A percentile compares a stretch with the other conserved stretches of the same genome.
phyloP scores from a whole-genome alignment of 306 rosid genomes.

The Hippophae tibetana region DNA sequence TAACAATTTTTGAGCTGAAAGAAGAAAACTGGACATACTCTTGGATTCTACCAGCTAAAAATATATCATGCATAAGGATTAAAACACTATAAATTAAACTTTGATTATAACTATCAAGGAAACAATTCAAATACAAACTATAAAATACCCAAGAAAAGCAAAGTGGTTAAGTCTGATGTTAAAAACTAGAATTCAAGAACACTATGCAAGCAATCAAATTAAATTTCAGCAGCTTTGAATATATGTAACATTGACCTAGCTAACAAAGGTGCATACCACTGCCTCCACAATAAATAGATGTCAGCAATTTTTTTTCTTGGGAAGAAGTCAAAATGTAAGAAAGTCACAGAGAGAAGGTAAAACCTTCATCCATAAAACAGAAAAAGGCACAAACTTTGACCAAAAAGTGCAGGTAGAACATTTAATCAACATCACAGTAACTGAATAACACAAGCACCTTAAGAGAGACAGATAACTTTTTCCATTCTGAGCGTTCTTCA shows the following conservation, averaged over 20 bases:
- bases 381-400: not conserved
- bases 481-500: constrained; percentile 71
- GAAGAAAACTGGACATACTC: too few species aligned
- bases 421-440: constrained; percentile 5
- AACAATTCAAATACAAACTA: too few species aligned
- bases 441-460: constrained; percentile 37
- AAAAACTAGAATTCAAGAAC: too few species aligned
- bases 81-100: too few species aligned
- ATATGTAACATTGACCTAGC: not conserved
- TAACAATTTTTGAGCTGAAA: too few species aligned
- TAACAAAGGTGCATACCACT: not conserved
- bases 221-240: not conserved
- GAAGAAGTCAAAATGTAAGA: not conserved
- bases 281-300: not conserved
- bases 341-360: not conserved
- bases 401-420: not conserved
- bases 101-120: too few species aligned
- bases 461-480: constrained; percentile 53
- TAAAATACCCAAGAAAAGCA: too few species aligned
- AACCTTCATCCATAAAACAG: not conserved
- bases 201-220: not conserved
- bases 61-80: too few species aligned
- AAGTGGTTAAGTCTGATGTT: too few species aligned
- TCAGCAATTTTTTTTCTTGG: too few species aligned
- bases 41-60: too few species aligned